These are phyloP conservation scores for Boletus huronensis DNA, from an alignment of 768 basidiomycete genomes.

Conservation along the genomic window DNA sequence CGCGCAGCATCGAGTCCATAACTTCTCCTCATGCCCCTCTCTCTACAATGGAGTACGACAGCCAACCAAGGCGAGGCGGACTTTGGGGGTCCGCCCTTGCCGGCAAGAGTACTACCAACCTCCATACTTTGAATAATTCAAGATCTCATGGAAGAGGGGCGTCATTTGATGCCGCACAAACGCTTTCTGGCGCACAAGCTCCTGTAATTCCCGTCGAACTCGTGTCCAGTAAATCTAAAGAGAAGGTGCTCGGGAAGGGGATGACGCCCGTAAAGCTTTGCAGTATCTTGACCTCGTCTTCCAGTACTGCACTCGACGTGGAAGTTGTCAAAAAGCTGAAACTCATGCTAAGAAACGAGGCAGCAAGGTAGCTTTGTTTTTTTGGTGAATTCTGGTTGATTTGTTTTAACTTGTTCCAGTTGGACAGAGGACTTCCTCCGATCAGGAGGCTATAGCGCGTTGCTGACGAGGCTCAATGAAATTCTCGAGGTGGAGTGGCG, in stretches of 20 bases:
- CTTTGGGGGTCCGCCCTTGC: constrained; percentile 26
- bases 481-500: constrained; percentile 96
- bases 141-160: constrained; percentile 52
- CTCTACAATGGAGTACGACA: constrained; percentile 37
- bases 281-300: constrained; percentile 61
- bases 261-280: constrained; percentile 65
- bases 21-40: constrained; percentile 46
- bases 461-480: constrained; percentile 84
- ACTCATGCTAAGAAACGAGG: constrained; percentile 84
- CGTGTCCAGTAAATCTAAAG: constrained; percentile 45
- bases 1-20: constrained; percentile 72
- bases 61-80: constrained; percentile 21
- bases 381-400: not conserved
- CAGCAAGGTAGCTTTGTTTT: constrained; percentile 58
- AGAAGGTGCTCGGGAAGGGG: constrained; percentile 50
- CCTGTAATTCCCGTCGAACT: constrained; percentile 37
- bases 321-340: constrained; percentile 85
- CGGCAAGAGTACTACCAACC: constrained; percentile 31
- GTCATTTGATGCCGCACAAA: constrained; percentile 53
- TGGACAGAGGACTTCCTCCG: constrained; percentile 89
- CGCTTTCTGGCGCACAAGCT: constrained; percentile 54
- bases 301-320: constrained; percentile 76
- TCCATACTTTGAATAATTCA: constrained; percentile 26
- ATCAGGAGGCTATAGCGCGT: constrained; percentile 79
- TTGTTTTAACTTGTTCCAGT: constrained; percentile 36